Evolutionary conservation across 257 asterid genomes (phyloP), one percentile per base, ranked within the genome.

Genomic region (Oldenlandia corymbosa): DNA sequence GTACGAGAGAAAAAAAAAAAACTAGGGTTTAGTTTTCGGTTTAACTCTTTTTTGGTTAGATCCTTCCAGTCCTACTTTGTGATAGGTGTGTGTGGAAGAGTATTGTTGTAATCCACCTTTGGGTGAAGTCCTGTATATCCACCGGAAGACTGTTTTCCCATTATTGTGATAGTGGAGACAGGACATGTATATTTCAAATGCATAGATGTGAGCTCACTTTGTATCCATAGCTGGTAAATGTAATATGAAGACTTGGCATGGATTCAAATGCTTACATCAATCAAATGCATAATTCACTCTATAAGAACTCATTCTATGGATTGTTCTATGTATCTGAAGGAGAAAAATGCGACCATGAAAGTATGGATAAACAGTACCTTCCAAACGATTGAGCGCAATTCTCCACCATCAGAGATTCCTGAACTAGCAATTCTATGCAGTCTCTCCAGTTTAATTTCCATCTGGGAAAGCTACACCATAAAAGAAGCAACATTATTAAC

Each of bases 351-450:
- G 6, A 55, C 43, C 56, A 39, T 37, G 43, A 4, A 26, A 16
- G 48, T 43, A 20, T 3, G 51, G 16, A 18, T n/a, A 17, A 65
- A 28, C 10, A 12, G 27, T 58, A 68, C 76, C 71, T 71, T 71
- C 76, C 68, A 71, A 59, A 65, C 59, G 18, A 37, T 71, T 52
- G 76, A 53, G n/a, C 68, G 64, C 45, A 65, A 65, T 59, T 58
- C 61, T 36, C 71, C 68, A 7, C 68, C 76, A 42, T 65, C 59
- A 36, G 71, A 68, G 46, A 71, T 58, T 20, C 76, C 76, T 37
- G 76, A 65, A 43, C 58, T 65, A 54, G 68, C 68, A 21, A 59
- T 32, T 65, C 71, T 51, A 31, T 65, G 76, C 64, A 71, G 21
- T 34, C 65, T 65, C 45, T 71, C 76, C 43, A 71, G 42, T 50